These are phyloP conservation scores for Aspergillus tamarii DNA, from an alignment of 2,329 filamentous ascomycete species.

Conservation along the genomic window DNA sequence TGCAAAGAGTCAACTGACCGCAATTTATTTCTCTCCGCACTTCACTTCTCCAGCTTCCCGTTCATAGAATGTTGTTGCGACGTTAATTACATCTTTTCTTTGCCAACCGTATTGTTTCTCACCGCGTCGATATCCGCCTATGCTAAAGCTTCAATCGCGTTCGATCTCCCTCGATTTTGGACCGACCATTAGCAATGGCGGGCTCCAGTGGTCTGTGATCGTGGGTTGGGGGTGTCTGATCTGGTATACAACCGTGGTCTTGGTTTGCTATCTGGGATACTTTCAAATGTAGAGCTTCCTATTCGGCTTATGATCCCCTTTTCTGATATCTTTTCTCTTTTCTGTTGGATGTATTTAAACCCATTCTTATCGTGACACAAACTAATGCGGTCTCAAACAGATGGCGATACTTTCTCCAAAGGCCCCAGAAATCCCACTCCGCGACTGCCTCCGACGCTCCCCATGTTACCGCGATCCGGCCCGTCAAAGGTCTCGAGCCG, in stretches of 20 bases:
- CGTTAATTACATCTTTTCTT: background rate
- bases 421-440: conserved; percentile 47
- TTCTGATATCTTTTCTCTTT: background rate
- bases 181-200: conserved; percentile 33
- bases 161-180: conserved; percentile 24
- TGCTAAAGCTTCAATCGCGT: conserved; percentile 32
- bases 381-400: conserved; percentile 25
- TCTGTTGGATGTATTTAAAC: background rate
- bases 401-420: conserved; percentile 57
- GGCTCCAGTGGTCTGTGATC: conserved; percentile 40
- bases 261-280: conserved; percentile 62
- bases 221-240: conserved; percentile 52
- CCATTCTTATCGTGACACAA: background rate
- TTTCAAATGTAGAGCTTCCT: conserved; percentile 56
- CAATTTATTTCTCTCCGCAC: background rate
- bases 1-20: background rate
- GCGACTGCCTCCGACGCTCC: conserved; percentile 60
- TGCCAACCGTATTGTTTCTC: conserved; percentile 10
- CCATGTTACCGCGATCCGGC: conserved; percentile 86
- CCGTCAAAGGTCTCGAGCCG: conserved; percentile 89
- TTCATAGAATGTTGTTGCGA: conserved; percentile 21
- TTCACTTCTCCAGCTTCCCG: background rate
- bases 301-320: background rate
- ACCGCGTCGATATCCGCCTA: conserved; percentile 25
- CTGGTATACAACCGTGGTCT: conserved; percentile 60